phyloP scores from a whole-genome alignment of 495 filamentous ascomycete genomes.

The Penicillium flavigenum region DNA sequence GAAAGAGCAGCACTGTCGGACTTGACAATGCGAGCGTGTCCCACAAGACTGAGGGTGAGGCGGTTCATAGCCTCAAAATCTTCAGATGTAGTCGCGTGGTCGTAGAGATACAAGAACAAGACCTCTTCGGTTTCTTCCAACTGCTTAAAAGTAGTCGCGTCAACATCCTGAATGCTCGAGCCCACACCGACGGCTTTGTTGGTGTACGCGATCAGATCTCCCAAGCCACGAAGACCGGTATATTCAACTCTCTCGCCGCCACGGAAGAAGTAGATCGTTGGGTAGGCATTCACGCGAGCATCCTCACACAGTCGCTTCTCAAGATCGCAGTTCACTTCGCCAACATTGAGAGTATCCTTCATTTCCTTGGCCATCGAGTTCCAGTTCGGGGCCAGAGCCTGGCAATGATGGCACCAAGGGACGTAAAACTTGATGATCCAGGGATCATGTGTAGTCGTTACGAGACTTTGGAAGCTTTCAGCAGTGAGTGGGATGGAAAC shows the following conservation, averaged over 20 bases:
- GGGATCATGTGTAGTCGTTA: constrained; percentile 83
- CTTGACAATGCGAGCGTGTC: constrained; percentile 88
- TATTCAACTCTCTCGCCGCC: constrained; percentile 92
- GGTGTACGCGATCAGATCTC: constrained; percentile 82
- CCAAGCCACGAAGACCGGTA: constrained; percentile 85
- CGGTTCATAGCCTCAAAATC: constrained; percentile 89
- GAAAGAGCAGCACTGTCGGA: constrained; percentile 71
- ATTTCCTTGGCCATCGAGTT: constrained; percentile 84
- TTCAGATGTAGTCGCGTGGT: constrained; percentile 86
- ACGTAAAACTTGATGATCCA: constrained; percentile 99
- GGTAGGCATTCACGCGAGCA: constrained; percentile 71
- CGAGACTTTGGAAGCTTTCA: constrained; percentile 81
- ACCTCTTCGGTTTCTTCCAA: constrained; percentile 93
- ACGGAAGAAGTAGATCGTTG: constrained; percentile 90
- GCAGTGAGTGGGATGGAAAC: constrained; percentile 71
- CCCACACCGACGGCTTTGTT: constrained; percentile 80
- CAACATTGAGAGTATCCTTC: constrained; percentile 82
- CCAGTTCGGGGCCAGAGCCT: constrained; percentile 90
- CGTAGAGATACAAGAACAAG: constrained; percentile 95
- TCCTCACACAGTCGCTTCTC: constrained; percentile 88
- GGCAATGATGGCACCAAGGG: constrained; percentile 95
- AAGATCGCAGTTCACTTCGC: constrained; percentile 92
- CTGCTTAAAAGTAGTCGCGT: constrained; percentile 70
- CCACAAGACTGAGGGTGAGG: constrained; percentile 79
- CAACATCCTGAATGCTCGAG: constrained; percentile 76